Evolutionary conservation across 169 alveolate species (phyloP).

Genomic region (Cryptosporidium muris): DNA sequence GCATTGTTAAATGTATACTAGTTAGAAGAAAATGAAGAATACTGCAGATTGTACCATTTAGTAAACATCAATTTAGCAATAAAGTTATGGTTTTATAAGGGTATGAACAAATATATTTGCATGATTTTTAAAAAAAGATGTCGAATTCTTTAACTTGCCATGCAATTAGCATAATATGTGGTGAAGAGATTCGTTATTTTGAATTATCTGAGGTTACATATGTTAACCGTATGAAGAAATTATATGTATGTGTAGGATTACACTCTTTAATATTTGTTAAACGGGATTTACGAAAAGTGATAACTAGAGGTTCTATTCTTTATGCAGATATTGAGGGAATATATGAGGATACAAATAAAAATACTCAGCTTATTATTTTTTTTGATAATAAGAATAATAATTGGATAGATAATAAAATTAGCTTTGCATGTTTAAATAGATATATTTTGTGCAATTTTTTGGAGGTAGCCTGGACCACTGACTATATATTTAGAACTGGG

Average conservation of each 20-base stretch:
- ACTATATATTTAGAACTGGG: constrained; percentile 46
- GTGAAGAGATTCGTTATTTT: constrained; percentile 54
- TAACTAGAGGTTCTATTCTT: constrained; percentile 32
- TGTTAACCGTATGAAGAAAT: constrained; percentile 44
- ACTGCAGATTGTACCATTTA: too few species aligned
- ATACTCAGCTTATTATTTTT: constrained; percentile 42
- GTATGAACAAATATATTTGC: too few species aligned
- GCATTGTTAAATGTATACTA: too few species aligned
- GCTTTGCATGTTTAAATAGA: constrained; percentile 39
- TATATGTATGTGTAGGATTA: constrained; percentile 42
- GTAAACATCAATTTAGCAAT: too few species aligned
- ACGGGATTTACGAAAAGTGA: constrained; percentile 30
- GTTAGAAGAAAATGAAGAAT: too few species aligned
- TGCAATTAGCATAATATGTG: constrained; percentile 56
- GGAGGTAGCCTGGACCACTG: constrained; percentile 68
- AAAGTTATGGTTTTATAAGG: too few species aligned
- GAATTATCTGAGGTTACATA: constrained; percentile 55
- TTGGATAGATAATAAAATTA: constrained; percentile 49
- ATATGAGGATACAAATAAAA: constrained; percentile 46
- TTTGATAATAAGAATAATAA: constrained; percentile 6
- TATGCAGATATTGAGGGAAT: constrained; percentile 50
- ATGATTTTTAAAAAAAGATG: not conserved
- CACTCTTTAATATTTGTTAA: constrained; percentile 36
- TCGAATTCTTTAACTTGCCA: constrained; percentile 42
- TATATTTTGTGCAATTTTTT: constrained; percentile 20